Conservation (phyloP, 176 grass and related monocot species). For the Eragrostis nindensis region DNA sequence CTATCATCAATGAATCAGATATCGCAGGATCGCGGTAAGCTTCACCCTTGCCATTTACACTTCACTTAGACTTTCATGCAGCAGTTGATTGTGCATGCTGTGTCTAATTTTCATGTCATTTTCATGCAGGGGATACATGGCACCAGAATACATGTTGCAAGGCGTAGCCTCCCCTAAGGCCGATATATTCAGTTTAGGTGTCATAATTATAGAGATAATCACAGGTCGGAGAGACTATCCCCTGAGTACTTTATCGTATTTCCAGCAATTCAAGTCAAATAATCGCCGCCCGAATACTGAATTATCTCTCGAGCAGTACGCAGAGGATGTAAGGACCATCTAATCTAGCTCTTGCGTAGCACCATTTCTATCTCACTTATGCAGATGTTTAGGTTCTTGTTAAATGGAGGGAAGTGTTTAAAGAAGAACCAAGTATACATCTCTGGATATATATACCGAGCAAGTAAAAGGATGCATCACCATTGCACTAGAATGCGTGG, state of each 20-base stretch:
- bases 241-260: not conserved
- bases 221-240: not conserved
- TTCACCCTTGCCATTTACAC: not conserved
- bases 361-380: not conserved
- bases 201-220: not conserved
- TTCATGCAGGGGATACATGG: not conserved
- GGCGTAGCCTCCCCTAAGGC: not conserved
- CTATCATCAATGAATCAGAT: not conserved
- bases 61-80: too few species aligned
- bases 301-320: too few species aligned
- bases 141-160: not conserved
- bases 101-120: not conserved
- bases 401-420: not conserved
- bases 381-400: not conserved
- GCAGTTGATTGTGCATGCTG: too few species aligned
- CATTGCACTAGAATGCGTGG: not conserved
- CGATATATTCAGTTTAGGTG: not conserved
- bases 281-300: too few species aligned
- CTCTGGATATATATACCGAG: not conserved
- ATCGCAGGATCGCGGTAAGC: not conserved
- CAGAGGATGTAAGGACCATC: too few species aligned
- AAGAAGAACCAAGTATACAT: not conserved
- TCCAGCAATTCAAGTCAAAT: not conserved
- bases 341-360: too few species aligned
- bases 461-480: not conserved